Percentiles rank a stretch among this genome's conserved stretches.
phyloP scores from a whole-genome alignment of 306 rosid genomes.

The Malus domestica region DNA sequence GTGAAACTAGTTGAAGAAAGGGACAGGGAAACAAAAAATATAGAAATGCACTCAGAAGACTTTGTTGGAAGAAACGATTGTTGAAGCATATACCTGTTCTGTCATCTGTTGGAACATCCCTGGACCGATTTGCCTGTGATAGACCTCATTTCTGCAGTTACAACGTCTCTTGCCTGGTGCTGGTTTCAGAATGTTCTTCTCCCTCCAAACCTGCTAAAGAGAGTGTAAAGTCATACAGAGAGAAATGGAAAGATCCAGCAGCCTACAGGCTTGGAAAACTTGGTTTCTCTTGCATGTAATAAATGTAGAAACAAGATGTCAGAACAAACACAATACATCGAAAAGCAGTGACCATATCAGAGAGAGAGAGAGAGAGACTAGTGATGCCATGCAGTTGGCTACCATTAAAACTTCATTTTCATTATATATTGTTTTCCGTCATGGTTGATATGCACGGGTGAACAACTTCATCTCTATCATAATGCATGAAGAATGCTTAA shows the following conservation, averaged over 20 bases:
- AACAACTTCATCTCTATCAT: background rate
- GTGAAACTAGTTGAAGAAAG: background rate
- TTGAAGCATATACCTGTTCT: constrained; percentile 53
- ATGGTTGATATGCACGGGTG: background rate
- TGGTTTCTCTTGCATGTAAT: background rate
- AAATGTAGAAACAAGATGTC: background rate
- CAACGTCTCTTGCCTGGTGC: constrained; percentile 97
- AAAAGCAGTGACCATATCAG: background rate
- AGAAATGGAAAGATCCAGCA: constrained; percentile 2
- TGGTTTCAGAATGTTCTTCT: constrained; percentile 74
- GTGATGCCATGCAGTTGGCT: background rate
- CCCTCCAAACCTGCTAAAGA: constrained; percentile 82
- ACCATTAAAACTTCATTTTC: background rate
- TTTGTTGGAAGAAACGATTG: background rate
- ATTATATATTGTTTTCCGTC: background rate
- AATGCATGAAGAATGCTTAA: background rate
- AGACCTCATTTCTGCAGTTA: constrained; percentile 93
- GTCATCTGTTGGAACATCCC: constrained; percentile 99
- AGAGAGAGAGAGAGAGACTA: background rate
- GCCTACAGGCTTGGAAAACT: background rate
- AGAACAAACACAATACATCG: background rate
- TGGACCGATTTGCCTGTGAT: constrained; percentile 96
- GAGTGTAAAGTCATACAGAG: constrained; percentile 11
- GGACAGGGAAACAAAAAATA: background rate
- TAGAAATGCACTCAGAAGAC: background rate